phyloP scores from a whole-genome alignment of 2,329 filamentous ascomycete genomes.

The Colletotrichum sp. region DNA sequence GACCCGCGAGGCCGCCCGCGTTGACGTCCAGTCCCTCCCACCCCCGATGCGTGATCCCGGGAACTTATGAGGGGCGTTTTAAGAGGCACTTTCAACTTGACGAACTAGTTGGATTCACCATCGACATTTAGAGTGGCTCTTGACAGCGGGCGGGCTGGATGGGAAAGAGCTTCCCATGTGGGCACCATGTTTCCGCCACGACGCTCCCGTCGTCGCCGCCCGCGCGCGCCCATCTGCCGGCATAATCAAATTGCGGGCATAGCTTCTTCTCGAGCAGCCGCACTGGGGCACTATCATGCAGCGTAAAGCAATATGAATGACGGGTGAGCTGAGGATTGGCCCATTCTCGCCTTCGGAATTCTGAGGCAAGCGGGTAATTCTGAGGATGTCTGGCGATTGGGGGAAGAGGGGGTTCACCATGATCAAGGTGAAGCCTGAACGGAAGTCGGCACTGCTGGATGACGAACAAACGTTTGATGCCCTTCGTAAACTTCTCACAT shows the following conservation, averaged over 20 bases:
- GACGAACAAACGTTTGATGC: background rate
- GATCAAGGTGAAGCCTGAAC: background rate
- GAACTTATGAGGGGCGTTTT: background rate
- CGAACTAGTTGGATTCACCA: slow-evolving; percentile 4
- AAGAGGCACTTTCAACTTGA: background rate
- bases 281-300: background rate
- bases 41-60: background rate
- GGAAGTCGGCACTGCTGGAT: background rate
- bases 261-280: background rate
- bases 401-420: background rate
- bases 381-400: background rate
- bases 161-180: background rate
- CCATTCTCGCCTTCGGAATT: background rate
- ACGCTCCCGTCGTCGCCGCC: background rate
- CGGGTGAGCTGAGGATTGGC: background rate
- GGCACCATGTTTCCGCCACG: background rate
- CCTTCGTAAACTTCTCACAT: background rate
- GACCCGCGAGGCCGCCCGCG: background rate
- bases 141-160: background rate
- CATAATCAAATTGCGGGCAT: background rate
- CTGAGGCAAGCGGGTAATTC: background rate
- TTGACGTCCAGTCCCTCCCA: background rate
- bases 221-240: background rate
- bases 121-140: background rate
- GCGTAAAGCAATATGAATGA: background rate